phyloP scores from a whole-genome alignment of 2,329 filamentous ascomycete genomes.

The Fusarium floridanum region DNA sequence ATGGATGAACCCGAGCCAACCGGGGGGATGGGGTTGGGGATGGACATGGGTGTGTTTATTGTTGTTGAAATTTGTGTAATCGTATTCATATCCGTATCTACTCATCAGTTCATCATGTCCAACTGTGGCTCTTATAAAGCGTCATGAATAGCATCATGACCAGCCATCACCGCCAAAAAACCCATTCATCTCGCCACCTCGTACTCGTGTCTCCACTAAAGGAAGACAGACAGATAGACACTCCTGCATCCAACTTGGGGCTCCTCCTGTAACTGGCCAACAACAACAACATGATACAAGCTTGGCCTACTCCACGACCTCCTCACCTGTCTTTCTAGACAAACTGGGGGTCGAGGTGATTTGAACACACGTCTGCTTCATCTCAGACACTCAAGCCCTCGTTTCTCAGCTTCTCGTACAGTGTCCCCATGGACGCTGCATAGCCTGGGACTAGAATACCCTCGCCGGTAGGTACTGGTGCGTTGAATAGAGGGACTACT shows the following conservation, averaged over 20 bases:
- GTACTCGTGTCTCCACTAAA: conserved; percentile 2
- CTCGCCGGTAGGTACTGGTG: conserved; percentile 41
- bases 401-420: conserved; percentile 41
- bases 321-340: not conserved
- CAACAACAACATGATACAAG: not conserved
- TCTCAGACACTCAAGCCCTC: conserved; percentile 42
- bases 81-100: not conserved
- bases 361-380: not conserved
- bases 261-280: not conserved
- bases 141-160: not conserved
- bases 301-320: conserved; percentile 14
- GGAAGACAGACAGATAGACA: not conserved
- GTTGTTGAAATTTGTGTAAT: not conserved
- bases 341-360: not conserved
- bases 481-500: conserved; percentile 48
- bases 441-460: conserved; percentile 43
- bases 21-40: conserved; percentile 1
- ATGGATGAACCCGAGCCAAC: conserved; percentile 2
- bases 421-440: conserved; percentile 33
- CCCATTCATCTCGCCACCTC: not conserved
- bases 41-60: not conserved
- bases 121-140: not conserved
- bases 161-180: not conserved
- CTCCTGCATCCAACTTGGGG: not conserved
- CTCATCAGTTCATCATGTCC: not conserved